phyloP scores from a whole-genome alignment of 768 basidiomycete genomes.

The Leucocoprinus birnbaumii region DNA sequence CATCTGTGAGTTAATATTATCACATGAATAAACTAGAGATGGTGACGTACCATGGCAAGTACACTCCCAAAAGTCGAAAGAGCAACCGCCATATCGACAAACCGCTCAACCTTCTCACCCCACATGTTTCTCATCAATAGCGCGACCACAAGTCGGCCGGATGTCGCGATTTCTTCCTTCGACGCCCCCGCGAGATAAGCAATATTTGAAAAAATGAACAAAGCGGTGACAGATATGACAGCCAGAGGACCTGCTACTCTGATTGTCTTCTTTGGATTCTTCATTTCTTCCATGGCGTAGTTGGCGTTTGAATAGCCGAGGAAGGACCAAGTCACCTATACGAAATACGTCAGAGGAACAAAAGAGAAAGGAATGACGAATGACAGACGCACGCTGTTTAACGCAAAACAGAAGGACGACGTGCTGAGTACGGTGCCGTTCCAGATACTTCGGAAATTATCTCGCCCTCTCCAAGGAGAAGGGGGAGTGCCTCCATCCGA shows the following conservation, averaged over 20 bases:
- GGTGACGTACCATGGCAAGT: conserved; percentile 36
- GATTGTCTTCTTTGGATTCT: conserved; percentile 59
- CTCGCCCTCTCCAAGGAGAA: conserved; percentile 21
- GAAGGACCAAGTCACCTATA: conserved; percentile 47
- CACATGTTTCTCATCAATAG: conserved; percentile 67
- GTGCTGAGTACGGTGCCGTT: conserved; percentile 44
- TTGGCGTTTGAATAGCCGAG: conserved; percentile 68
- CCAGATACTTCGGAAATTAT: conserved; percentile 31
- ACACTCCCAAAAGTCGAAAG: conserved; percentile 61
- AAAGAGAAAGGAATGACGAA: background rate
- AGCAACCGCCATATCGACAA: conserved; percentile 36
- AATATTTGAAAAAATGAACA: conserved; percentile 62
- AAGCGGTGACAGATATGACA: conserved; percentile 45
- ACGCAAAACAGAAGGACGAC: conserved; percentile 51
- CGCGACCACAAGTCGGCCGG: conserved; percentile 61
- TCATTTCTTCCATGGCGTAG: conserved; percentile 63
- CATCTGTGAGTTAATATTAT: background rate
- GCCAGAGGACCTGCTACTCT: conserved; percentile 64
- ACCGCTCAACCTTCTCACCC: conserved; percentile 49
- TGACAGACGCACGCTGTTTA: conserved; percentile 41
- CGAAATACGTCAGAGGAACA: background rate
- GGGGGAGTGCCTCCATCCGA: conserved; percentile 22
- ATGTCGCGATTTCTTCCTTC: conserved; percentile 57
- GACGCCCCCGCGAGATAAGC: conserved; percentile 70
- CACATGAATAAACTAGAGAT: conserved; percentile 14